Evolutionary conservation across 108 stramenopile genomes (phyloP).

Genomic region (Skeletonema costatum): DNA sequence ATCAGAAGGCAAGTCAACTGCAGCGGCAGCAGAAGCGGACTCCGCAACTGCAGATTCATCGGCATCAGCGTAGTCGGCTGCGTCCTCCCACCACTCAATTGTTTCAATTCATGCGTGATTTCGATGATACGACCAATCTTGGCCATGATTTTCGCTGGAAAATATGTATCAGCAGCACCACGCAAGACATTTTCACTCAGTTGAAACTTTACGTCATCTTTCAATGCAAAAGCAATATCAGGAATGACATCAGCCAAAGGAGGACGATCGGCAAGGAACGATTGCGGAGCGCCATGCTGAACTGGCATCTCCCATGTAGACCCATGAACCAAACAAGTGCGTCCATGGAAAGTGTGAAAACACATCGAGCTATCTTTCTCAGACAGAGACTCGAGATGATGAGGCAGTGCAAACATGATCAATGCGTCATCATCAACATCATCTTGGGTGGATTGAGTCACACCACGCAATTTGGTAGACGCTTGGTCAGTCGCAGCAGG

Average conservation of each 20-base stretch:
- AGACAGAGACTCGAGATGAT: conserved; percentile 66
- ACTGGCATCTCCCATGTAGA: conserved; percentile 35
- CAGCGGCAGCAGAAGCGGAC: conserved; percentile 50
- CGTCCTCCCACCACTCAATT: conserved; percentile 41
- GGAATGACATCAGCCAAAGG: conserved; percentile 54
- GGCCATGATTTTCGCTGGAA: conserved; percentile 90
- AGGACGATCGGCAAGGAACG: conserved; percentile 74
- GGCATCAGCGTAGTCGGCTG: conserved; percentile 23
- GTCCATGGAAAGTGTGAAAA: conserved; percentile 47
- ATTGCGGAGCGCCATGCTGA: conserved; percentile 44
- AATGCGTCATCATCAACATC: conserved; percentile 34
- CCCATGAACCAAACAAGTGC: conserved; percentile 39
- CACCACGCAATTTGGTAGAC: conserved; percentile 33
- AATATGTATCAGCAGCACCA: conserved; percentile 97
- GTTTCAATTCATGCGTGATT: conserved; percentile 76
- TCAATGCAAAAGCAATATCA: conserved; percentile 49
- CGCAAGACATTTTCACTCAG: conserved; percentile 75
- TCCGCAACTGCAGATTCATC: conserved; percentile 29
- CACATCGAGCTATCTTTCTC: conserved; percentile 20
- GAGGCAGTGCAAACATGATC: conserved; percentile 75
- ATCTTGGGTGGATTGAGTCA: conserved; percentile 11
- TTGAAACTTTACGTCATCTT: conserved; percentile 58
- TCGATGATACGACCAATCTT: conserved; percentile 87
- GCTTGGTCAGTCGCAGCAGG: conserved; percentile 16
- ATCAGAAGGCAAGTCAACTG: conserved; percentile 53